Evolutionary conservation across 164 flowering plant genomes (phyloP), one percentile per base, ranked within the genome.

Genomic region (Liriodendron chinense): DNA sequence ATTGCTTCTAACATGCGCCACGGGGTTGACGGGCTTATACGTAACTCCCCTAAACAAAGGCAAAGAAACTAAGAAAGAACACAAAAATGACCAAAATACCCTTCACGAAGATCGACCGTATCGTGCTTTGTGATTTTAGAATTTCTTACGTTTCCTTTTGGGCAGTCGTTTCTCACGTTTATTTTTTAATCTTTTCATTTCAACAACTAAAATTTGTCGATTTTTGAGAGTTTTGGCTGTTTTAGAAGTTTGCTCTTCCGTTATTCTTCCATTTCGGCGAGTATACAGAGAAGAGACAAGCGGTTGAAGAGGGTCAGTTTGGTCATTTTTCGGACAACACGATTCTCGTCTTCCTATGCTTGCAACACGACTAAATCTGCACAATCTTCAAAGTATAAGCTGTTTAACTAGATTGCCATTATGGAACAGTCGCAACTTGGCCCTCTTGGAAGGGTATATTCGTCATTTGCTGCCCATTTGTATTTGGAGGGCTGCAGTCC

Each of bases 201-300:
- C 23, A 47, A 2, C 16, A 65, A 24, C 23, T 14, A 65, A 65
- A 3, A 7, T 65, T 65, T 65, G 68, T 65, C 28, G 68, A 65
- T 65, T 25, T 65, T 25, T 14, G 18, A 67, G 28, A 25, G 43
- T 9, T 67, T 20, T 26, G 47, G 49, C 48, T 14, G 70, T 16
- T 64, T 21, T 10, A 26, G 47, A 64, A 34, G 43, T 34, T 34
- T 34, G 43, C 43, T 34, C 43, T 34, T 34, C 43, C 43, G 43
- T 34, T 24, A 64, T 67, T 67, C 70, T 67, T 67, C 67, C 26
- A 21, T 64, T 67, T 34, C 47, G 70, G 70, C 48, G 18, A 67
- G 20, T 26, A 67, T 13, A 10, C 49, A 34, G 43, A 7, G 43
- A 34, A 34, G 43, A 34, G 43, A 34, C 43, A 16, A 28, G 70